Evolutionary conservation across 768 basidiomycete genomes (phyloP).

Genomic region (Panaeolus papilionaceus): DNA sequence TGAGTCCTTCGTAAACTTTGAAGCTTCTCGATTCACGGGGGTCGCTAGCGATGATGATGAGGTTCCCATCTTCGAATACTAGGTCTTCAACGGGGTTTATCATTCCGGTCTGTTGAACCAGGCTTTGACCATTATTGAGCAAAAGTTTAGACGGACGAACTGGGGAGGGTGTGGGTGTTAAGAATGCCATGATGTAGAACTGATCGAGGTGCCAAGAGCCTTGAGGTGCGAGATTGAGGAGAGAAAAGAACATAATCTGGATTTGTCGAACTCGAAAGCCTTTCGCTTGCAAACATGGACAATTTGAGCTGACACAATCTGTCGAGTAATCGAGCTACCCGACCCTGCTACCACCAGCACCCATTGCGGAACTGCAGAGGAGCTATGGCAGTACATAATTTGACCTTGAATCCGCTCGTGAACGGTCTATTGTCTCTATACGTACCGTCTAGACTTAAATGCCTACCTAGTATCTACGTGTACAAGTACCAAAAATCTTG

Average conservation of each 20-base stretch:
- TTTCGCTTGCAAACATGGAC: conserved; percentile 4
- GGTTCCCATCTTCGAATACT: conserved; percentile 7
- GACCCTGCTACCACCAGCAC: too few species aligned
- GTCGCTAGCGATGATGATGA: background rate
- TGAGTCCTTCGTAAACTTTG: conserved; percentile 18
- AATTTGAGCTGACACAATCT: conserved; percentile 1
- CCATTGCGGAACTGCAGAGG: too few species aligned
- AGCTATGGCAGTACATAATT: too few species aligned
- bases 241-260: background rate
- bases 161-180: background rate
- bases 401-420: too few species aligned
- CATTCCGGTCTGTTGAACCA: background rate
- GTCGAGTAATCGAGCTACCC: background rate
- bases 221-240: background rate
- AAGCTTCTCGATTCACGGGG: conserved; percentile 3
- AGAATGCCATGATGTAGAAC: background rate
- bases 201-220: too few species aligned
- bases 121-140: background rate
- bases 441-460: too few species aligned
- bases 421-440: too few species aligned
- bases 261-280: background rate
- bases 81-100: background rate
- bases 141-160: background rate
- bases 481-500: too few species aligned
- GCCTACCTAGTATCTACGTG: too few species aligned